Evolutionary conservation across 495 filamentous ascomycete species (phyloP), one percentile per base, ranked within the genome.

Genomic region (Wilcoxina mikolae): DNA sequence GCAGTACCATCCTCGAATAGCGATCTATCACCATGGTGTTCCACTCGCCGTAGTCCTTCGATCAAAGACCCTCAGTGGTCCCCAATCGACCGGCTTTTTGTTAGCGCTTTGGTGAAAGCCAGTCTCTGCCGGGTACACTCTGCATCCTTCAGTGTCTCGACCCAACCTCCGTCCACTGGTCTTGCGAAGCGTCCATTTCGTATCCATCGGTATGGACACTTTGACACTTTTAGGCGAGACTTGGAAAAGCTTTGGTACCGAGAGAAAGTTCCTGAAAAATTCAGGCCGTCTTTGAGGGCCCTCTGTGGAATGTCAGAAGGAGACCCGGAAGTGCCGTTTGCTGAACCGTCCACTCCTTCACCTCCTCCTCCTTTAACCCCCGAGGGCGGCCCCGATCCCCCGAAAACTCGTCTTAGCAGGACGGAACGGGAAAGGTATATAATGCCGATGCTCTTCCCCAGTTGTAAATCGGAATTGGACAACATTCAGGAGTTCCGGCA

Each of bases 81-180:
- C 23, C 23, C 49, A 10, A 3, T 77, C 64, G 76, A 79, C 58
- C 68, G 61, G 50, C 66, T 76, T 57, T 86, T 88, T 66, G 76
- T 87, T 56, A 68, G 72, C 58, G 79, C 80, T 41, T 68, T 87
- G 53, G 78, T 79, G 52, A 69, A 74, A 56, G 84, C 81, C 45
- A 73, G 79, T 44, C 72, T 75, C 51, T 85, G 82, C 60, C 69
- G 68, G 56, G 70, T 76, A 23, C 81, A 84, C 61, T 69, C 72
- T 29, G 70, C 68, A 54, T 58, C 46, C 12, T 49, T 28, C 39
- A 9, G 20, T 20, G 39, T 20, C 20, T 49, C 24, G 1, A 15
- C 46, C 12, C 24, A 25, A 7, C 46, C 46, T 27, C 23, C 24
- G 46, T 43, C 9, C 15, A 51, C 49, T 27, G 27, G 23, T 33